These are phyloP conservation scores for Phytophthora parvispora DNA, from an alignment of 352 stramenopile species.

Conservation along the genomic window DNA sequence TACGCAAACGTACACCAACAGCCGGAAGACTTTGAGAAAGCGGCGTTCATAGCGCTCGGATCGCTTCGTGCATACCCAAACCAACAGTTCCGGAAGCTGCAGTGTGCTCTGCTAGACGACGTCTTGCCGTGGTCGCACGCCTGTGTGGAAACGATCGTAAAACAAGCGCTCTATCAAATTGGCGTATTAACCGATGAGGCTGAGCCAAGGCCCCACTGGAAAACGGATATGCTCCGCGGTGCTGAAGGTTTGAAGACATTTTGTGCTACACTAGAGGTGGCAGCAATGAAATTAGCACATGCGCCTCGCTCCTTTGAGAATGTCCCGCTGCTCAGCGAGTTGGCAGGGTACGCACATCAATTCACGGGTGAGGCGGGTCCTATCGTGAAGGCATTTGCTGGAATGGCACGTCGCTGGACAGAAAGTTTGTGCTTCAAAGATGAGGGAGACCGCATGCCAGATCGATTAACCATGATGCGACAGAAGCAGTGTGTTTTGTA, in stretches of 20 bases:
- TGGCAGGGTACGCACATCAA: neutral
- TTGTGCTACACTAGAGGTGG: neutral
- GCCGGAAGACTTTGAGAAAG: slow-evolving; percentile 30
- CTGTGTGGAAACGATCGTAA: slow-evolving; percentile 46
- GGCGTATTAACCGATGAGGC: neutral
- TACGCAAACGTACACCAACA: slow-evolving; percentile 47
- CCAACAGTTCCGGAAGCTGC: slow-evolving; percentile 61
- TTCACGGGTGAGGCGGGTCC: neutral
- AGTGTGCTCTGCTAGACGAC: slow-evolving; percentile 50
- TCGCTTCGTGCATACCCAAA: slow-evolving; percentile 57
- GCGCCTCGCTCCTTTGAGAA: neutral
- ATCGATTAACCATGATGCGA: slow-evolving; percentile 34
- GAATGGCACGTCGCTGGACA: neutral
- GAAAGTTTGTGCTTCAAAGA: neutral
- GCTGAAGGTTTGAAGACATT: slow-evolving; percentile 24
- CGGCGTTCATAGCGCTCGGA: slow-evolving; percentile 42
- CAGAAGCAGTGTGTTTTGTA: slow-evolving; percentile 57
- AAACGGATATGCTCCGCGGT: slow-evolving; percentile 18
- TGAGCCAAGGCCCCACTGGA: neutral
- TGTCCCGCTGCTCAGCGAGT: neutral
- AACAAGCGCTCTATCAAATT: slow-evolving; percentile 38
- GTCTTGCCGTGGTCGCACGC: slow-evolving; percentile 50
- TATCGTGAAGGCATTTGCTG: neutral
- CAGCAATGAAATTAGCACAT: neutral
- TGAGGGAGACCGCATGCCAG: neutral